Conservation (phyloP, 75 land plant species). For the Isoetes taiwanensis region DNA sequence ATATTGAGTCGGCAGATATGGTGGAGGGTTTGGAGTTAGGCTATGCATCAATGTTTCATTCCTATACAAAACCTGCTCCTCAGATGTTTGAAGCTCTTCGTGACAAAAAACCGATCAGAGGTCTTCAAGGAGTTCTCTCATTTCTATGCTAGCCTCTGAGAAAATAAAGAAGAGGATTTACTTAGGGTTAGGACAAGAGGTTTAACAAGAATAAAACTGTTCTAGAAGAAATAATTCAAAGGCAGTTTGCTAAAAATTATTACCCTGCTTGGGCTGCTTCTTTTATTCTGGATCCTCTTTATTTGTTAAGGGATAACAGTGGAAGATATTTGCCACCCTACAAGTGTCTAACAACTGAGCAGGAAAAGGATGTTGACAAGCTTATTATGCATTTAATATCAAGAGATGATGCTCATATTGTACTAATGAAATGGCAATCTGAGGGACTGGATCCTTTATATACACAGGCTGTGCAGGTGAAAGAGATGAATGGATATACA, state of each 20-base stretch:
- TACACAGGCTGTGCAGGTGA: conserved; percentile 86
- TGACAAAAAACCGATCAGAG: no score
- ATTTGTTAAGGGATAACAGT: conserved; percentile 56
- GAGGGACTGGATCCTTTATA: conserved; percentile 91
- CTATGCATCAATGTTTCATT: no score
- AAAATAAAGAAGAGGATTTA: no score
- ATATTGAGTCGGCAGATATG: no score
- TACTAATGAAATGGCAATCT: conserved; percentile 82
- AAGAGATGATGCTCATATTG: conserved; percentile 88
- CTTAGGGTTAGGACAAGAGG: no score
- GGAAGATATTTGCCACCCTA: conserved; percentile 90
- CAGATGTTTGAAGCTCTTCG: no score
- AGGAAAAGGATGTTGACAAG: conserved; percentile 88
- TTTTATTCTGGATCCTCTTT: conserved; percentile 75
- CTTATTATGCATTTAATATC: conserved; percentile 62
- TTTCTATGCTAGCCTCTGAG: no score
- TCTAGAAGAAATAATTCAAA: conserved; percentile 57
- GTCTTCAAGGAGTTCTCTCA: no score
- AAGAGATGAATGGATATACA: conserved; percentile 56
- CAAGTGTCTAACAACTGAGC: conserved; percentile 56
- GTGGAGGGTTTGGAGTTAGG: no score
- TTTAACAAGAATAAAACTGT: no score
- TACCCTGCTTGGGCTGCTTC: conserved; percentile 95
- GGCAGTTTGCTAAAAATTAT: conserved; percentile 68
- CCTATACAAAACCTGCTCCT: no score